Conservation (phyloP, 2,329 filamentous ascomycete species). For the Scedosporium aurantiacum region DNA sequence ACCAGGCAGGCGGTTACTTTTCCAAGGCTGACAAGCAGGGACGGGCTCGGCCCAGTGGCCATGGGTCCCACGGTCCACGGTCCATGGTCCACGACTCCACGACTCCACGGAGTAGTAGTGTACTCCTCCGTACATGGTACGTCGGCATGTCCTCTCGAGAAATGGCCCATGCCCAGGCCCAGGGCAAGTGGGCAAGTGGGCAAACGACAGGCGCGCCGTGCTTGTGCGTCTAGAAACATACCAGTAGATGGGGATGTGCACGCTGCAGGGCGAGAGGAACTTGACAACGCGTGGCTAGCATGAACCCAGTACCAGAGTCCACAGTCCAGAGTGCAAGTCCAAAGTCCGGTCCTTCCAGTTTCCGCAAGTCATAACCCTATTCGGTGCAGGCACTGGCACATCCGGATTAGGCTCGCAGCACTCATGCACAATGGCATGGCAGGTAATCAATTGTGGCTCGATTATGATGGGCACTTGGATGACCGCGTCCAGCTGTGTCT, state of each 20-base stretch:
- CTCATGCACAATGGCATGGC: neutral
- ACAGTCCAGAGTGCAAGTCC: too few species aligned
- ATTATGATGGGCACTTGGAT: constrained; percentile 2
- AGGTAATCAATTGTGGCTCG: constrained; percentile 4
- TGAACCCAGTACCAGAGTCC: neutral
- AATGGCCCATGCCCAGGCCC: too few species aligned
- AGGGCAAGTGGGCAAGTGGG: too few species aligned
- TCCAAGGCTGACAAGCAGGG: neutral
- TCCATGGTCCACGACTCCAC: neutral
- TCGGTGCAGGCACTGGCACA: neutral
- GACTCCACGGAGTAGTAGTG: too few species aligned
- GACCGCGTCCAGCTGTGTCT: neutral
- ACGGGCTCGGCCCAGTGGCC: neutral
- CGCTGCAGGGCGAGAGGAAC: neutral
- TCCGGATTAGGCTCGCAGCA: neutral
- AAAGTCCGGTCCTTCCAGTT: neutral
- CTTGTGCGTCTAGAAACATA: neutral
- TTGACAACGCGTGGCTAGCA: neutral
- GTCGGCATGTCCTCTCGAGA: too few species aligned
- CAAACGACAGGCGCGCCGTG: too few species aligned
- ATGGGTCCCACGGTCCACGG: too few species aligned
- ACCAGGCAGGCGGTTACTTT: neutral
- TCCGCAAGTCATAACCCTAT: neutral
- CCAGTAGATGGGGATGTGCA: neutral
- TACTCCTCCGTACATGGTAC: neutral